Base-by-base conservation (phyloP, 2,329 filamentous ascomycete species). In the Nemania abortiva region DNA sequence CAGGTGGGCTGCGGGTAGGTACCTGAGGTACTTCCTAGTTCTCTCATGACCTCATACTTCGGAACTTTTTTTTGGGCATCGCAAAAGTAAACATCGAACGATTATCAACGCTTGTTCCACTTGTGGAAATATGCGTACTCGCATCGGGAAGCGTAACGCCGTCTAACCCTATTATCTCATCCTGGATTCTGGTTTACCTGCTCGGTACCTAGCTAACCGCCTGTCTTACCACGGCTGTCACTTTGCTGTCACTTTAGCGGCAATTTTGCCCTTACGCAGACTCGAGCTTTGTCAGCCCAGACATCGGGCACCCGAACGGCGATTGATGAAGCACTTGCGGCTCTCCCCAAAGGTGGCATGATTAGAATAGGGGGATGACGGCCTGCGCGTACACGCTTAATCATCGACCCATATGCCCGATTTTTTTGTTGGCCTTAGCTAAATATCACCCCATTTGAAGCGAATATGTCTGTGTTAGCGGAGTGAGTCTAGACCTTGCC, bases 401-500 rank as follows among this genome's bases (percentile, higher is more conserved):
- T 27, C 34, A 68, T 73, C 70, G 70, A 69, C 69, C 69, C 74
- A 74, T 74, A 66, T 72, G 66, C 68, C 54, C 18, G n/a, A 53
- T 31, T 70, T 29, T 49, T n/a, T 49, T 55, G 62, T 59, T 27
- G 24, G 22, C 31, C 60, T 66, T 63, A 50, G 37, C 53, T 52
- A 54, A 58, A 59, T 59, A 66, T 45, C 61, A 22, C n/a, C 31
- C 52, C 54, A 24, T 56, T 22, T 34, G 34, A 67, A 67, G 49
- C 34, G 42, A 74, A 72, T 68, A 85, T 85, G 84, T 84, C 84
- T 70, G 77, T 85, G 64, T 82, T 86, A 70, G 80, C 81, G 72
- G 84, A 86, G 84, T 86, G 75, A 76, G 84, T 83, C 54, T 54
- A 73, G 65, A 62, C 68, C 70, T 65, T 73, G 4, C 27, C 58